Conservation (phyloP, 768 basidiomycete species). For the Mycena sanguinolenta region DNA sequence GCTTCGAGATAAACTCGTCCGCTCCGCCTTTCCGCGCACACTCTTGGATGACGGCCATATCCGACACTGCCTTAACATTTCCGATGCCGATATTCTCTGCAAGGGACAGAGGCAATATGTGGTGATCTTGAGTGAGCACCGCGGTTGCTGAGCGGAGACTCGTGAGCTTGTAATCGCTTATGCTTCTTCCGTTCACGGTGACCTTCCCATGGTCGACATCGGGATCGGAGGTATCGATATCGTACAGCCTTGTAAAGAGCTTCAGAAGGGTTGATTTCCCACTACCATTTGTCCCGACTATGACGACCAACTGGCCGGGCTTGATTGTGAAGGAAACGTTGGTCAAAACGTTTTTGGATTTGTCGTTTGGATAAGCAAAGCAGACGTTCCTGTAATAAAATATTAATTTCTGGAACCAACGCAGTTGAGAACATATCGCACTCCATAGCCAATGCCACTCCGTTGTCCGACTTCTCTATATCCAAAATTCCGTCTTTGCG, state of each 20-base stretch:
- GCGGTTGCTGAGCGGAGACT: slow-evolving; percentile 54
- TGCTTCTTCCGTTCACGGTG: slow-evolving; percentile 50
- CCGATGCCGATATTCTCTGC: slow-evolving; percentile 50
- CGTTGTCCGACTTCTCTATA: not conserved
- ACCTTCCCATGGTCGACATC: no score
- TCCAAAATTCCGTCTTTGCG: slow-evolving; percentile 2
- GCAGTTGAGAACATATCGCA: slow-evolving; percentile 31
- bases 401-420: no score
- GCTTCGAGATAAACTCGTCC: slow-evolving; percentile 14
- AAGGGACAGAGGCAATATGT: slow-evolving; percentile 51
- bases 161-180: slow-evolving; percentile 45
- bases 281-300: slow-evolving; percentile 61
- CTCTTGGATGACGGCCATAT: slow-evolving; percentile 3
- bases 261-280: slow-evolving; percentile 61
- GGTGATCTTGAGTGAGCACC: slow-evolving; percentile 56
- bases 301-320: slow-evolving; percentile 58
- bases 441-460: slow-evolving; percentile 29
- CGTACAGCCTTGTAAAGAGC: slow-evolving; percentile 52
- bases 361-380: slow-evolving; percentile 50
- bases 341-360: slow-evolving; percentile 38
- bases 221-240: slow-evolving; percentile 36
- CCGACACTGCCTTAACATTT: not conserved
- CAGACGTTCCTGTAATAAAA: slow-evolving; percentile 49
- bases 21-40: slow-evolving; percentile 30
- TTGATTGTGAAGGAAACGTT: slow-evolving; percentile 53